Evolutionary conservation across 1,284 basidiomycete genomes (phyloP).

Genomic region (Cutaneotrichosporon cavernicola): DNA sequence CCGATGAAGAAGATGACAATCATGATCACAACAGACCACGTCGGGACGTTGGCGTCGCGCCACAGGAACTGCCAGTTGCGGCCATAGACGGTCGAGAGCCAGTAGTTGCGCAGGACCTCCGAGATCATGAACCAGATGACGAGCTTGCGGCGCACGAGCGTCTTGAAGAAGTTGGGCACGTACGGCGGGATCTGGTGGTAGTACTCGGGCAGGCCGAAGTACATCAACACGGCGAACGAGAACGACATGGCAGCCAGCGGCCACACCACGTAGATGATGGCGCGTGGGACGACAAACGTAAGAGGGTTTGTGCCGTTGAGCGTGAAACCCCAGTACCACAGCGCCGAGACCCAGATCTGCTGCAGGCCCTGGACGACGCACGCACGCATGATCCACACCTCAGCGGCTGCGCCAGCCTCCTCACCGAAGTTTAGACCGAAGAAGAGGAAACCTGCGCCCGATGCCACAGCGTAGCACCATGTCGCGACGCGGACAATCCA

Average conservation of each 20-base stretch:
- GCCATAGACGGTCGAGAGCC: conserved; percentile 79
- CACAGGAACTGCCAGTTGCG: conserved; percentile 92
- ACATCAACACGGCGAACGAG: conserved; percentile 74
- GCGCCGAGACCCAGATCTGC: conserved; percentile 83
- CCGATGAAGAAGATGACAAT: conserved; percentile 78
- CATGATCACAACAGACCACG: conserved; percentile 76
- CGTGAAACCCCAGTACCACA: conserved; percentile 91
- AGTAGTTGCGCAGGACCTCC: conserved; percentile 84
- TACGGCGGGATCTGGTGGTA: conserved; percentile 71
- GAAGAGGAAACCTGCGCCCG: conserved; percentile 83
- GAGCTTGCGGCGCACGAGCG: conserved; percentile 80
- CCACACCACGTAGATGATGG: conserved; percentile 73
- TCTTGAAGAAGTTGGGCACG: conserved; percentile 84
- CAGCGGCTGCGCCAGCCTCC: conserved; percentile 88
- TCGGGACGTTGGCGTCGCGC: conserved; percentile 70
- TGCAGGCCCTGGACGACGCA: conserved; percentile 89
- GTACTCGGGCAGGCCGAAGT: conserved; percentile 73
- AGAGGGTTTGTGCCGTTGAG: conserved; percentile 59
- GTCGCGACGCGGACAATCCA: conserved; percentile 73
- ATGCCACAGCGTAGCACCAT: conserved; percentile 81
- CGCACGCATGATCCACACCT: conserved; percentile 84
- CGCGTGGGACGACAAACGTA: conserved; percentile 43
- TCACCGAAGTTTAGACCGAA: conserved; percentile 95
- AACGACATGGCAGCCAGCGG: conserved; percentile 72
- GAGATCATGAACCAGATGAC: conserved; percentile 90